Conservation (phyloP, 2,329 filamentous ascomycete species). For the Stylonectria norvegica region DNA sequence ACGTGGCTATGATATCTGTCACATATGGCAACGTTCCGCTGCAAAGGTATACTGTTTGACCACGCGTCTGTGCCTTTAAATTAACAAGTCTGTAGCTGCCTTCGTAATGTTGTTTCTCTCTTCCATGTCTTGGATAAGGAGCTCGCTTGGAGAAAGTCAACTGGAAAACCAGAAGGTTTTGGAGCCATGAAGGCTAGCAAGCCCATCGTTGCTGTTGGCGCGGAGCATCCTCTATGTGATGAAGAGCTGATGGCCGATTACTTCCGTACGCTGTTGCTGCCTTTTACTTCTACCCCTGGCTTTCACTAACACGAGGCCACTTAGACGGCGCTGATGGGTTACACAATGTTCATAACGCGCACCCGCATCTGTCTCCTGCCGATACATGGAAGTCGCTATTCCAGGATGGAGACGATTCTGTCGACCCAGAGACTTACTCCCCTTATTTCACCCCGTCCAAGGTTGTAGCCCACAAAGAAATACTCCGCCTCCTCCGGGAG, state of each 20-base stretch:
- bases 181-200: conserved; percentile 68
- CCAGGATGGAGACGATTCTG: conserved; percentile 28
- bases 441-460: conserved; percentile 73
- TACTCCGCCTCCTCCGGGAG: conserved; percentile 78
- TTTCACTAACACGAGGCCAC: conserved; percentile 5
- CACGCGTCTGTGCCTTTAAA: background rate
- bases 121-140: conserved; percentile 93
- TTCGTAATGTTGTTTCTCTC: conserved; percentile 83
- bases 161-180: conserved; percentile 67
- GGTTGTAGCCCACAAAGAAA: conserved; percentile 74
- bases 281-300: background rate
- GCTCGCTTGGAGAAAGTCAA: conserved; percentile 72
- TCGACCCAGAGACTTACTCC: conserved; percentile 45
- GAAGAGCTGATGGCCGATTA: conserved; percentile 77
- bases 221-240: conserved; percentile 80
- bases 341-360: conserved; percentile 70
- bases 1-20: conserved; percentile 79
- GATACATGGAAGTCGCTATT: conserved; percentile 73
- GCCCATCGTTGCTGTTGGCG: conserved; percentile 82
- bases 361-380: conserved; percentile 70
- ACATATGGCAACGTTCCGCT: conserved; percentile 94
- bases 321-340: conserved; percentile 73
- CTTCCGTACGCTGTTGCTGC: conserved; percentile 65
- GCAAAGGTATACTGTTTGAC: conserved; percentile 55
- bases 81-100: conserved; percentile 54